Evolutionary conservation across 345 rosid species (phyloP), one percentile per base, ranked within the genome.

Genomic region (Sapria himalayana): DNA sequence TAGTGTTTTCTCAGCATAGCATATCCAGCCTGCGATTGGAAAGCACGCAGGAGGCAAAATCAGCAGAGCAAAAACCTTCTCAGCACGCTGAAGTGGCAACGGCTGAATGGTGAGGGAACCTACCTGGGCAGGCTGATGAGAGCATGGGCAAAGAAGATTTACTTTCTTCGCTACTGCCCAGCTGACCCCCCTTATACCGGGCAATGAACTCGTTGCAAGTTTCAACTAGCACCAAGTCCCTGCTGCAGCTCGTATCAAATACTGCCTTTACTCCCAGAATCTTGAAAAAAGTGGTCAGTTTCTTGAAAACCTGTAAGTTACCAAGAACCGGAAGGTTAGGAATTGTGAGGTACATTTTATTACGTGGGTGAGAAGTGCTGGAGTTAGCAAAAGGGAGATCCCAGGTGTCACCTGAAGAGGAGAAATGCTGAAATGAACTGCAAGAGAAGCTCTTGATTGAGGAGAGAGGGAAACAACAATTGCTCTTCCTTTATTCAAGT

Each of bases 111-210:
- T 5, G n/a, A 33, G 39, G 48, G 44, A 48, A 47, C 19, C 45
- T 56, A 89, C 93, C 98, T 54, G 98, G 98, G 53, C 95, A 89
- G 2, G 98, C 76, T 0, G 93, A 89, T 15, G 95, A 67, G 45
- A 89, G 74, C 76, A 89, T 58, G 37, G 98, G 98, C 0, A 89
- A 51, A 27, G 66, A 53, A 19, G 55, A 23, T n/a, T 48, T 54
- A 25, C 64, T 44, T 41, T 22, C 57, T 23, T 59, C 71, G 40
- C 50, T 69, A 42, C 50, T 59, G 23, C 43, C 40, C 15, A 52
- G 57, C 52, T 57, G 58, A 50, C 62, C 66, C 54, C 64, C 56
- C 52, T 67, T 75, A 58, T 67, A 77, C 7, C 95, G 79, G 31
- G 21, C 43, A 25, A 79, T 46, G 60, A 89, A 89, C 74, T 84